A percentile compares a stretch with the other conserved stretches of the same genome.
These are phyloP conservation scores for Suillus subalutaceus DNA, from an alignment of 768 basidiomycete species.

Conservation along the genomic window DNA sequence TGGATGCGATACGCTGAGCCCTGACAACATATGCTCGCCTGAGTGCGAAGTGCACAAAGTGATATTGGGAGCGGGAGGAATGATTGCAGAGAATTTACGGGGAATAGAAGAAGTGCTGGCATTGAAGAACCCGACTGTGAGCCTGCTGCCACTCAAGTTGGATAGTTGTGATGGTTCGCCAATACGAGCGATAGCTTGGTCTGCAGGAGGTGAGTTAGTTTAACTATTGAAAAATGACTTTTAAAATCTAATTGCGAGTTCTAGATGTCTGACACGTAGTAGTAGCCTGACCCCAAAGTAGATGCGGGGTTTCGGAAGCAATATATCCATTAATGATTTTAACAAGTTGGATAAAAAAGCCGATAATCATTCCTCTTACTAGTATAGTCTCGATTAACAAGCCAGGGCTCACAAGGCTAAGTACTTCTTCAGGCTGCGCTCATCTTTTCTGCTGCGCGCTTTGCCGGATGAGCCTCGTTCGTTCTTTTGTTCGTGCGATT, in stretches of 20 bases:
- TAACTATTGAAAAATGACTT: neutral
- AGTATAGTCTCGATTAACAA: neutral
- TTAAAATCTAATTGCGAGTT: neutral
- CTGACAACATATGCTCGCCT: slow-evolving; percentile 53
- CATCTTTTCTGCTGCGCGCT: neutral
- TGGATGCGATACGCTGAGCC: slow-evolving; percentile 64
- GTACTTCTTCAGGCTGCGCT: neutral
- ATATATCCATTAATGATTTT: slow-evolving; percentile 2
- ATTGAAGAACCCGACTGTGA: slow-evolving; percentile 45
- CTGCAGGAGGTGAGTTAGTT: slow-evolving; percentile 5
- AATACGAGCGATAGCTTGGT: slow-evolving; percentile 62
- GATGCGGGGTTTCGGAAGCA: slow-evolving; percentile 4
- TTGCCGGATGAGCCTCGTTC: slow-evolving; percentile 2
- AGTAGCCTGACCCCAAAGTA: neutral
- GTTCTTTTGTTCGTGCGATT: neutral
- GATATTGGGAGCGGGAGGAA: slow-evolving; percentile 59
- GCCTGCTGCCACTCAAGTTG: slow-evolving; percentile 59
- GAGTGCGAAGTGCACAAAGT: slow-evolving; percentile 55
- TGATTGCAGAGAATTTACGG: slow-evolving; percentile 72
- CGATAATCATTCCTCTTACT: slow-evolving; percentile 3
- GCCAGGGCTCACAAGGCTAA: neutral
- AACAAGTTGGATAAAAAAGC: slow-evolving; percentile 5
- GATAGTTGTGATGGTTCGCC: slow-evolving; percentile 68
- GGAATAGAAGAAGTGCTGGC: slow-evolving; percentile 48
- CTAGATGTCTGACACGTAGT: neutral